Base-by-base conservation (phyloP, 1,139 yeast species). In the Suhomyces kunorum region DNA sequence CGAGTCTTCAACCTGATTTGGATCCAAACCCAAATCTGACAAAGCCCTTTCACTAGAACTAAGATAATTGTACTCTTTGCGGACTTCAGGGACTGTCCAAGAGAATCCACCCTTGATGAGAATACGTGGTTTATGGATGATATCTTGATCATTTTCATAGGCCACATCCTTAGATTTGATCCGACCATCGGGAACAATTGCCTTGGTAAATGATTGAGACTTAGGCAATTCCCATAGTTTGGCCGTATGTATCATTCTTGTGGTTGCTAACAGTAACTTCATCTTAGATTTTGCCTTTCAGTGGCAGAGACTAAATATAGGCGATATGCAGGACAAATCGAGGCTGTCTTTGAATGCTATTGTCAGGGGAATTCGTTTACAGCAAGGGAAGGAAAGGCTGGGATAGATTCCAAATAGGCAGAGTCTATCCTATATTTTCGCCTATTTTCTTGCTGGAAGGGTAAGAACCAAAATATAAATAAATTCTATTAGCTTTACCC, bases 91-190 rank as follows among this genome's bases (percentile, higher is more conserved):
- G 6, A 75, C 53, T 1, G 83, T 73, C 68, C 76, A 88, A 3
- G 92, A 80, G 55, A 74, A 92, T 25, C 82, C 81, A 3, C 96
- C 95, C 6, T 67, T 65, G 27, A 70, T 58, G 8, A 88, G 68
- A 2, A 71, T 67, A 38, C 98, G 70, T 1, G 95, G 92, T 11
- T 61, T 67, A 42, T 67, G 65, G 36, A 64, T 61, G 22, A 71
- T 45, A 40, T 64, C 56, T 20, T 63, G 56, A 13, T 53, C 65
- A 49, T 69, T 70, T 12, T 60, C 58, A 12, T 71, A 55, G 1
- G 92, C 85, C 2, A 63, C 68, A 8, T 71, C 71, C 5, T 70
- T 62, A 0, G 78, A 61, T 1, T 84, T 81, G 23, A 84, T 71
- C 27, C 68, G 62, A 6, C 75, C 67, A 54, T 88, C 96, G 0